Evolutionary conservation across 169 alveolate species (phyloP).

Genomic region (Perkinsus chesapeaki): DNA sequence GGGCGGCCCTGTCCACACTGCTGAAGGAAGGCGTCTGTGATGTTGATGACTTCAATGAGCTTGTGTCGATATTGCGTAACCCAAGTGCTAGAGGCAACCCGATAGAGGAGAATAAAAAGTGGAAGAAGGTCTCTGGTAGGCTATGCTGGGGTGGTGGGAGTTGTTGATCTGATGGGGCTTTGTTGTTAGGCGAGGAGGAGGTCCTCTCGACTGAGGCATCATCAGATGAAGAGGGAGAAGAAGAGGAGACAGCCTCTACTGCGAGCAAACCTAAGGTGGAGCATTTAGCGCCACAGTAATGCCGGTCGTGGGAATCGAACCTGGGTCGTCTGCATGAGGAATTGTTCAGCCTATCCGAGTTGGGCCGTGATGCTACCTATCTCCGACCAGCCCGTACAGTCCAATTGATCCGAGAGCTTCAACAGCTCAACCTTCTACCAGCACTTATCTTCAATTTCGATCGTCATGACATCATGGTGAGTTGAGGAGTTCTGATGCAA

Average conservation of each 20-base stretch:
- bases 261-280: background rate
- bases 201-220: background rate
- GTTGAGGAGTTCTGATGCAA: constrained; percentile 57
- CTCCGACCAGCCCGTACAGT: constrained; percentile 36
- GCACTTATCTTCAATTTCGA: constrained; percentile 68
- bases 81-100: background rate
- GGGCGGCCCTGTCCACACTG: background rate
- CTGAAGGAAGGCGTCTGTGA: background rate
- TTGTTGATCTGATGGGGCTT: background rate
- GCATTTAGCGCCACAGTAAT: background rate
- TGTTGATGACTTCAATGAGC: background rate
- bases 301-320: background rate
- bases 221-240: background rate
- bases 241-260: background rate
- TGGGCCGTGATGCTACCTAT: background rate
- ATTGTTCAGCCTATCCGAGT: background rate
- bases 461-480: constrained; percentile 37
- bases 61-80: background rate
- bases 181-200: background rate
- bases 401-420: constrained; percentile 55
- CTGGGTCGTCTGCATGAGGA: background rate
- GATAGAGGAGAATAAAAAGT: background rate
- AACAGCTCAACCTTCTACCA: constrained; percentile 62
- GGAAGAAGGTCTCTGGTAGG: background rate
- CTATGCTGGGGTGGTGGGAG: background rate